Base-by-base conservation (phyloP, 202 grass and related monocot species). In the Eragrostis tef region DNA sequence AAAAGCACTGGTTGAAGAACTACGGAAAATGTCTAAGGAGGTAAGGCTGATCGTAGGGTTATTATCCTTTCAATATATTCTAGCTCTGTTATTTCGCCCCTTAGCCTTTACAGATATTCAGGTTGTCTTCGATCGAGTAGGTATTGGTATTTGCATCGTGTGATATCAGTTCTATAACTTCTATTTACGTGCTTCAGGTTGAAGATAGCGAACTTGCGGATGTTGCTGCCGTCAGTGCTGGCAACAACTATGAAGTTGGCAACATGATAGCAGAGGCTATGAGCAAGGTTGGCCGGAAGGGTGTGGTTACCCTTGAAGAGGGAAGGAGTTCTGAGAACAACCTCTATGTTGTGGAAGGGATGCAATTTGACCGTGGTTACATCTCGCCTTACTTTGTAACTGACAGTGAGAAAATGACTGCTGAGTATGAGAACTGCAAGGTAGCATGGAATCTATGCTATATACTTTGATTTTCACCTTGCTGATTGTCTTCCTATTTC, bases 221-320 rank as follows among this genome's bases (percentile, higher is more conserved):
- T 86, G 96, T 99, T 36, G 96, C 96, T 62, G 93, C 96, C 1
- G 96, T 99, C 54, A 95, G 92, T 88, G 96, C 96, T 73, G 96
- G 96, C 77, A 99, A 99, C 87, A 99, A 93, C 85, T 83, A 93
- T 48, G 96, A 99, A 88, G 87, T 99, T 9, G 96, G 96, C 52
- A 99, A 93, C 85, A 99, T 99, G 96, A 95, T 99, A 75, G 96
- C 96, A 15, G 96, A 99, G 73, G 96, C 96, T 66, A 93, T 99
- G 96, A 95, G 83, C 92, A 99, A 99, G 88, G 96, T 99, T 4
- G 96, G 96, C 4, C 85, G 96, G 74, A 99, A 99, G 85, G 96
- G 96, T 47, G 96, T 99, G 78, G 96, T 99, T 73, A 99, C 96
- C 31, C 96, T 99, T 22, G 96, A 99, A 90, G 96, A 99, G 88